phyloP scores from a whole-genome alignment of 225 moss, liverwort and hornwort species.

The Polytrichum formosum region DNA sequence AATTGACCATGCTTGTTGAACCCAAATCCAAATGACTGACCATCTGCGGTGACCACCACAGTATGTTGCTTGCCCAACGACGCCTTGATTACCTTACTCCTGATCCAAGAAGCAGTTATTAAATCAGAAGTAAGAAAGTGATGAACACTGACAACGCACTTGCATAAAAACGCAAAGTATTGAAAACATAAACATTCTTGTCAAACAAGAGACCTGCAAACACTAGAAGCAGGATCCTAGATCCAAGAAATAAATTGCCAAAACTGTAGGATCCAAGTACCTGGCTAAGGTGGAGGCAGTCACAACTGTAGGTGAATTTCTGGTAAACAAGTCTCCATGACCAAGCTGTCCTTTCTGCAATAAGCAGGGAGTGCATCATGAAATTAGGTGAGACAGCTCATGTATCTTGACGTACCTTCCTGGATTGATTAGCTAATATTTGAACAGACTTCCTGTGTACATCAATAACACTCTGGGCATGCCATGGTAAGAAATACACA shows the following conservation, averaged over 20 bases:
- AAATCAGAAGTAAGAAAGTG: background rate
- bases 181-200: slow-evolving; percentile 8
- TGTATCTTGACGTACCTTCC: too few species aligned
- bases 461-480: too few species aligned
- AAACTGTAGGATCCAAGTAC: slow-evolving; percentile 22
- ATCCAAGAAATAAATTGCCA: too few species aligned
- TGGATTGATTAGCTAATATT: too few species aligned
- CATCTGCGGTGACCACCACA: slow-evolving; percentile 66
- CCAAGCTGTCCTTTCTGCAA: slow-evolving; percentile 88
- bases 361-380: too few species aligned
- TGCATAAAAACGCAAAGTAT: background rate
- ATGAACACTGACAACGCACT: too few species aligned
- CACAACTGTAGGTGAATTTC: slow-evolving; percentile 81
- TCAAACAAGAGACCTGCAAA: background rate
- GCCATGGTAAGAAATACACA: too few species aligned
- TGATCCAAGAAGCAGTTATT: slow-evolving; percentile 33
- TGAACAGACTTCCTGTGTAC: too few species aligned
- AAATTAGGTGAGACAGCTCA: too few species aligned
- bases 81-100: slow-evolving; percentile 80
- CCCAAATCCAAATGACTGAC: slow-evolving; percentile 76
- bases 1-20: slow-evolving; percentile 95
- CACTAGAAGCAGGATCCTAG: background rate
- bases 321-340: slow-evolving; percentile 69
- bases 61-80: slow-evolving; percentile 82
- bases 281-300: slow-evolving; percentile 62